Conservation (phyloP, 352 stramenopile genomes). For the Phytophthora ramorum region DNA sequence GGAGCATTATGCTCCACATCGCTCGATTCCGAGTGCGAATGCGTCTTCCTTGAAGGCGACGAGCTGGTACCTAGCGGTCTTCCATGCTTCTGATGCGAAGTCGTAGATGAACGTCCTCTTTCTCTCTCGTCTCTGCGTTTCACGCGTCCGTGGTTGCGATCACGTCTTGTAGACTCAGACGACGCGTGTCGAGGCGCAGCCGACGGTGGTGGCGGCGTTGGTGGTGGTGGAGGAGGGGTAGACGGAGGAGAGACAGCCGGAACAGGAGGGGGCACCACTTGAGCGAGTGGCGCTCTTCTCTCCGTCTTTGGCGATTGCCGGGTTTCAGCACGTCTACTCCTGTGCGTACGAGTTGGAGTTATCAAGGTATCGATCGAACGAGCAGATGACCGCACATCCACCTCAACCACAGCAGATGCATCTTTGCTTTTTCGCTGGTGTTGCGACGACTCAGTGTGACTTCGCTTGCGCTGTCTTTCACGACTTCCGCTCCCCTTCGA, state of each 20-base stretch:
- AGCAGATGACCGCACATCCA: slow-evolving; percentile 30
- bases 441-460: slow-evolving; percentile 9
- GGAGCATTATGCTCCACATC: slow-evolving; percentile 14
- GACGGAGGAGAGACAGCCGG: slow-evolving; percentile 24
- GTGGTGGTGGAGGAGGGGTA: slow-evolving; percentile 35
- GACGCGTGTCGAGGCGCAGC: slow-evolving; percentile 4
- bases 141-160: slow-evolving; percentile 10
- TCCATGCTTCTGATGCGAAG: slow-evolving; percentile 34
- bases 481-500: slow-evolving; percentile 23
- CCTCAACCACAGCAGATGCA: slow-evolving; percentile 13
- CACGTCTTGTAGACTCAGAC: slow-evolving; percentile 16
- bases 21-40: slow-evolving; percentile 10
- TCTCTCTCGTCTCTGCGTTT: slow-evolving; percentile 23
- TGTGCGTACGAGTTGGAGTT: slow-evolving; percentile 21
- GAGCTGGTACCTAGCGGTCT: slow-evolving; percentile 23
- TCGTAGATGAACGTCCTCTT: slow-evolving; percentile 16
- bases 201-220: slow-evolving; percentile 32
- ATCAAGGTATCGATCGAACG: slow-evolving; percentile 19
- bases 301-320: slow-evolving; percentile 21
- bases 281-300: slow-evolving; percentile 27
- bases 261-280: slow-evolving; percentile 19
- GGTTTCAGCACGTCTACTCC: slow-evolving; percentile 17
- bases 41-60: slow-evolving; percentile 17
- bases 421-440: slow-evolving; percentile 25
- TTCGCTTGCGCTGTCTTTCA: slow-evolving; percentile 33